A percentile compares a stretch with the other conserved stretches of the same genome.
Evolutionary conservation across 2,329 filamentous ascomycete genomes (phyloP).

Genomic region (Bipolaris sorokiniana): DNA sequence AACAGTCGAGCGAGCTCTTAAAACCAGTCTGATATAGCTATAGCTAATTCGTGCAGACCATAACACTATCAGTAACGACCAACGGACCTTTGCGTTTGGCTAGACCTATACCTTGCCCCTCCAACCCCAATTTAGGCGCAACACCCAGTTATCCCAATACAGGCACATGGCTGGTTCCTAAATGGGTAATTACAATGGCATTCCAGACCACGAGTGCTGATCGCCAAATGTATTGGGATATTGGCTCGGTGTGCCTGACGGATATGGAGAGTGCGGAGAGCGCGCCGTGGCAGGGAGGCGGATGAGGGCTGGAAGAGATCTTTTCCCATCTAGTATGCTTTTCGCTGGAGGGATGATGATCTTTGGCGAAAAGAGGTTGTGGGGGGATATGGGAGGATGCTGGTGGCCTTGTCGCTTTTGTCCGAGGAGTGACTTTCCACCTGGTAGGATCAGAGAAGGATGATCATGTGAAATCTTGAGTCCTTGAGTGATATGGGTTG

Average conservation of each 20-base stretch:
- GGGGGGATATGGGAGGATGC: no score
- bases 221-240: not conserved
- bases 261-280: not conserved
- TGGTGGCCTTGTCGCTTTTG: no score
- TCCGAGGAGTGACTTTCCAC: no score
- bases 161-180: not conserved
- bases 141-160: not conserved
- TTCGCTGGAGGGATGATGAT: no score
- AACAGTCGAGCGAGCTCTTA: not conserved
- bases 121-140: constrained; percentile 8
- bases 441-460: no score
- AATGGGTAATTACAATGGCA: not conserved
- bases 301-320: not conserved
- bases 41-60: constrained; percentile 26
- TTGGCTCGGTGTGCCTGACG: constrained; percentile 1
- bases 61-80: constrained; percentile 22
- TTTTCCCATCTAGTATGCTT: not conserved
- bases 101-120: constrained; percentile 5
- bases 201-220: not conserved
- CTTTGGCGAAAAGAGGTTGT: no score
- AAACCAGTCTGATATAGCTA: constrained; percentile 16
- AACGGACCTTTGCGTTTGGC: constrained; percentile 15
- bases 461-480: no score
- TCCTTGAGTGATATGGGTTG: no score
- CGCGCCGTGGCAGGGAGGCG: not conserved